These are phyloP conservation scores for Beauveria varroae DNA, from an alignment of 2,329 filamentous ascomycete genomes.

Conservation along the genomic window DNA sequence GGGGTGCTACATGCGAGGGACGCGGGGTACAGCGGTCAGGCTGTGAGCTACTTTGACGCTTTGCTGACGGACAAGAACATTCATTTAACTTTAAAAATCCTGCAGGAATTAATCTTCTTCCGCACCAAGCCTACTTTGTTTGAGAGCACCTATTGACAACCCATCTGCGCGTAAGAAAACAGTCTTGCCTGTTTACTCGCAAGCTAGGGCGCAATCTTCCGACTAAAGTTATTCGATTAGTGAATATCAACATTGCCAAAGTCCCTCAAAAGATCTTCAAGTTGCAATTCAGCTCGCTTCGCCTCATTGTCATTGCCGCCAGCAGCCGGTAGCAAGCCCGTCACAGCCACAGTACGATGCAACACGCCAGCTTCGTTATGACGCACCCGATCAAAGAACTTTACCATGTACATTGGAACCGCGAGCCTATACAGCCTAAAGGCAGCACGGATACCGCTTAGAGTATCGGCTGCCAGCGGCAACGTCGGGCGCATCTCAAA, in stretches of 20 bases:
- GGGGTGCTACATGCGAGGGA: no score
- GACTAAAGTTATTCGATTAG: neutral
- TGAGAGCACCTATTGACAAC: no score
- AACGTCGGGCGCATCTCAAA: neutral
- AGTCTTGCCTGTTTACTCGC: no score
- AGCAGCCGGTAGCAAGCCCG: neutral
- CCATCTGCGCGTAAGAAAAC: no score
- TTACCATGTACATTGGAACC: neutral
- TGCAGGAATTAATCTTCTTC: no score
- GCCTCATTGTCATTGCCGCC: neutral
- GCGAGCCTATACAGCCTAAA: no score
- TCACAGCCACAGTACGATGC: neutral
- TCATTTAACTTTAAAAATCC: no score
- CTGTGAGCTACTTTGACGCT: no score
- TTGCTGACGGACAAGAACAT: no score
- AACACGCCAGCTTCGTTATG: neutral
- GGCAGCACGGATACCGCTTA: neutral
- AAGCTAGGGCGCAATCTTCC: neutral
- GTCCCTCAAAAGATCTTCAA: neutral
- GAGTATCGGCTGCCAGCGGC: neutral
- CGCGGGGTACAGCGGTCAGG: no score
- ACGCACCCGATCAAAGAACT: neutral
- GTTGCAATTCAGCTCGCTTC: neutral
- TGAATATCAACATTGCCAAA: neutral
- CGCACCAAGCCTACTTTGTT: no score